phyloP scores from a whole-genome alignment of 2,329 filamentous ascomycete genomes.

The Didymellaceae sp. region DNA sequence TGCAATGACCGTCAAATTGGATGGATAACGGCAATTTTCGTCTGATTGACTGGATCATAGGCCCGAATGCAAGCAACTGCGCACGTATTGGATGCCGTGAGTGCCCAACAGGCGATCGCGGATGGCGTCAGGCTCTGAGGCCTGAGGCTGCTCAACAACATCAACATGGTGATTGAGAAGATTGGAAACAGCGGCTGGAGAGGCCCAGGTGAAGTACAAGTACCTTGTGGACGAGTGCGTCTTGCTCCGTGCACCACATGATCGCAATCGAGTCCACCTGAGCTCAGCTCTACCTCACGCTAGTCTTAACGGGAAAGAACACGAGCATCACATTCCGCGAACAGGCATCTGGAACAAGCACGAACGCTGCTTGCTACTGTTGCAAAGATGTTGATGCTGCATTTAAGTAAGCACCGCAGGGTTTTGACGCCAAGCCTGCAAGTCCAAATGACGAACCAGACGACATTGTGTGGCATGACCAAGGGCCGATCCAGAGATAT shows the following conservation, averaged over 20 bases:
- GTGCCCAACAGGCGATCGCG: slow-evolving; percentile 5
- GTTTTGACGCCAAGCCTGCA: background rate
- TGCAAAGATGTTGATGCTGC: background rate
- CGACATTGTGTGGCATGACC: no score
- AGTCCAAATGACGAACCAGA: no score
- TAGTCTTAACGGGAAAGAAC: slow-evolving; percentile 12
- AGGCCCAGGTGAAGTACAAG: slow-evolving; percentile 15
- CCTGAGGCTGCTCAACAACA: slow-evolving; percentile 11
- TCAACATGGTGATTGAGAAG: slow-evolving; percentile 4
- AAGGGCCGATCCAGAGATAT: no score
- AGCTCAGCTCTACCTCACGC: slow-evolving; percentile 9
- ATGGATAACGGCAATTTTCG: background rate
- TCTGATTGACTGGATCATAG: slow-evolving; percentile 4
- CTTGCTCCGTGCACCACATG: slow-evolving; percentile 16
- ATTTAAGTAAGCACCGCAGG: background rate
- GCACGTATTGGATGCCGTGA: background rate
- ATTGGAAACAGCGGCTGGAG: background rate
- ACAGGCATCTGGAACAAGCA: background rate
- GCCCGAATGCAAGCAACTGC: slow-evolving; percentile 2
- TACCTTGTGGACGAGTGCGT: slow-evolving; percentile 8
- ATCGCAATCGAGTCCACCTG: slow-evolving; percentile 14
- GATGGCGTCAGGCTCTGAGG: slow-evolving; percentile 3
- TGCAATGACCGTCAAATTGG: slow-evolving; percentile 1
- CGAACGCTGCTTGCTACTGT: background rate
- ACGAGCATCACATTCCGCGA: slow-evolving; percentile 3